Conservation (phyloP, 1,284 basidiomycete genomes). For the Sporisorium sorghi region DNA sequence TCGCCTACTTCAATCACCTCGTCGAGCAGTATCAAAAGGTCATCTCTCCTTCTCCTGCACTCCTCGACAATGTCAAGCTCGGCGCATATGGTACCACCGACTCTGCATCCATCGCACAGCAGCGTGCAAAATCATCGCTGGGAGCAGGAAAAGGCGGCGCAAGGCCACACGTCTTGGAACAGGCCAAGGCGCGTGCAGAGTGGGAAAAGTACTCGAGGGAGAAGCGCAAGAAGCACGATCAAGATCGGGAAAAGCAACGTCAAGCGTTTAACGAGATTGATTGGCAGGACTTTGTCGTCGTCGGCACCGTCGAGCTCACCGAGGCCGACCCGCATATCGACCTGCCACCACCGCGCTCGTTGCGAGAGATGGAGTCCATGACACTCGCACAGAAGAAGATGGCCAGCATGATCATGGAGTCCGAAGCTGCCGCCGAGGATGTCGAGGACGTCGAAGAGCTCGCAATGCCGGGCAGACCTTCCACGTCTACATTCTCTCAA, state of each 20-base stretch:
- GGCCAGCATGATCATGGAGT: constrained; percentile 97
- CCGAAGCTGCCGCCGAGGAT: constrained; percentile 75
- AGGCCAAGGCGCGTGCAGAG: constrained; percentile 81
- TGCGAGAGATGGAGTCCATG: constrained; percentile 95
- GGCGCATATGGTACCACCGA: constrained; percentile 52
- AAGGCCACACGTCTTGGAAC: constrained; percentile 81
- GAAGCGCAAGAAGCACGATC: constrained; percentile 84
- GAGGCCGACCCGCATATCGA: constrained; percentile 83
- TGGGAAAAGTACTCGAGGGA: constrained; percentile 88
- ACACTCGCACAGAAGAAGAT: constrained; percentile 96
- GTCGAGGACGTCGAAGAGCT: constrained; percentile 77
- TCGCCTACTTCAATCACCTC: constrained; percentile 94
- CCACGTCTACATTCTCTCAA: constrained; percentile 4
- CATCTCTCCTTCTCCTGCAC: constrained; percentile 82
- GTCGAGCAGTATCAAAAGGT: constrained; percentile 96
- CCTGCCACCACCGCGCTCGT: constrained; percentile 91
- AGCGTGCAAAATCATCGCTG: constrained; percentile 19
- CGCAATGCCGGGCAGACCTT: constrained; percentile 31
- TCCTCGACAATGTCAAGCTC: constrained; percentile 76
- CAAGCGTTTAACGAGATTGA: constrained; percentile 86
- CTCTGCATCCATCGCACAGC: constrained; percentile 16
- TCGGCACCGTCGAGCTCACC: constrained; percentile 98
- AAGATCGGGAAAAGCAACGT: constrained; percentile 78
- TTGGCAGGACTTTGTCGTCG: constrained; percentile 99
- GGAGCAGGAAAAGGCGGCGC: constrained; percentile 56